A percentile compares a stretch with the other conserved stretches of the same genome.
phyloP scores from a whole-genome alignment of 2,329 filamentous ascomycete genomes.

The Mycosphaerella arachidis region DNA sequence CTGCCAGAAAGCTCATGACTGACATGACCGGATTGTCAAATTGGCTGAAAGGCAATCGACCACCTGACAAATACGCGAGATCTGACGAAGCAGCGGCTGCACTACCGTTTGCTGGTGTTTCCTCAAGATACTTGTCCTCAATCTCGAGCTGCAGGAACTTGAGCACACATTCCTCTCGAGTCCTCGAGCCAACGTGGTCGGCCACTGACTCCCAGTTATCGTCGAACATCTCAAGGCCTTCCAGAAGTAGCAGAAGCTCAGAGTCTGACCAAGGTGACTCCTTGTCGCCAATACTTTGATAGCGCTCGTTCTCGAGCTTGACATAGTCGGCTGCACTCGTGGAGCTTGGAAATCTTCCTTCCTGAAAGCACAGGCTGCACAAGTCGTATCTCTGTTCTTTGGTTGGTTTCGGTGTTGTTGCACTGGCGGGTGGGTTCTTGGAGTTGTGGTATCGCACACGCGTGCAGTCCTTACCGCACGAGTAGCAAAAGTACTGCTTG shows the following conservation, averaged over 20 bases:
- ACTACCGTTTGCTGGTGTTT: constrained; percentile 53
- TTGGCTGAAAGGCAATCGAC: constrained; percentile 83
- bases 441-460: constrained; percentile 65
- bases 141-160: constrained; percentile 96
- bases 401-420: constrained; percentile 48
- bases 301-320: constrained; percentile 82
- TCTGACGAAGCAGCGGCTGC: constrained; percentile 28
- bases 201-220: constrained; percentile 94
- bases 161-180: constrained; percentile 90
- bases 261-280: constrained; percentile 88
- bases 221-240: constrained; percentile 87
- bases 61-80: constrained; percentile 64
- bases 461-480: constrained; percentile 87
- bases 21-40: constrained; percentile 96
- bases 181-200: constrained; percentile 85
- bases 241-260: constrained; percentile 81
- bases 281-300: constrained; percentile 71
- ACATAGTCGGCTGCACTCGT: constrained; percentile 77
- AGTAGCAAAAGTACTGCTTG: constrained; percentile 74
- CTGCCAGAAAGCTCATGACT: constrained; percentile 88
- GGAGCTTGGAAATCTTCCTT: constrained; percentile 75
- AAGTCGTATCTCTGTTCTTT: constrained; percentile 73
- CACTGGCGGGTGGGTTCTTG: constrained; percentile 50
- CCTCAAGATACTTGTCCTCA: constrained; percentile 90
- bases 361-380: constrained; percentile 85